These are phyloP conservation scores for Halteria grandinella DNA, from an alignment of 73 alveolate genomes.

Conservation along the genomic window DNA sequence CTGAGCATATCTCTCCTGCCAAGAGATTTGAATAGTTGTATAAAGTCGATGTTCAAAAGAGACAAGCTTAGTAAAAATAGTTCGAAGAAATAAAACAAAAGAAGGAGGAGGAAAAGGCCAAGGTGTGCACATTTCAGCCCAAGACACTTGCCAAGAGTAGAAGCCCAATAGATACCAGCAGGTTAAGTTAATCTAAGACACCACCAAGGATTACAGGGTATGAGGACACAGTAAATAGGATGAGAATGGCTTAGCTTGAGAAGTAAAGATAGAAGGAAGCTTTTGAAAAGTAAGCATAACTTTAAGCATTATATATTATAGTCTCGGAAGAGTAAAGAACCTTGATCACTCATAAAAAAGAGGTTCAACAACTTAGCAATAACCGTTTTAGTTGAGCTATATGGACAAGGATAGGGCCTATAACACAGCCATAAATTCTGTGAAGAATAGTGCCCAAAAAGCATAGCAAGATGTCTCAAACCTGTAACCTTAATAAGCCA, in stretches of 20 bases:
- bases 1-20: background rate
- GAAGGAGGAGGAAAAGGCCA: conserved; percentile 19
- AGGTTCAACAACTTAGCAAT: conserved; percentile 4
- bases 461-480: too few species aligned
- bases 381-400: conserved; percentile 17
- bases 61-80: background rate
- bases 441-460: too few species aligned
- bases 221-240: conserved; percentile 28
- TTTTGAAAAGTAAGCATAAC: conserved; percentile 30
- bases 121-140: conserved; percentile 9
- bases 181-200: too few species aligned
- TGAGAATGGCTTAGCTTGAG: conserved; percentile 36
- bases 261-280: conserved; percentile 24
- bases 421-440: too few species aligned
- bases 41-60: background rate
- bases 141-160: conserved; percentile 13
- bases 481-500: too few species aligned
- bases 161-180: conserved; percentile 17
- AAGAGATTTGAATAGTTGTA: conserved; percentile 10
- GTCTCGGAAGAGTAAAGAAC: background rate
- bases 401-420: too few species aligned
- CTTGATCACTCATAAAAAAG: conserved; percentile 3
- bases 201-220: conserved; percentile 23
- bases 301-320: background rate
- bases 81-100: background rate